A percentile compares a stretch with the other conserved stretches of the same genome.
Evolutionary conservation across 2,329 filamentous ascomycete genomes (phyloP).

Genomic region (Fusarium sp.): DNA sequence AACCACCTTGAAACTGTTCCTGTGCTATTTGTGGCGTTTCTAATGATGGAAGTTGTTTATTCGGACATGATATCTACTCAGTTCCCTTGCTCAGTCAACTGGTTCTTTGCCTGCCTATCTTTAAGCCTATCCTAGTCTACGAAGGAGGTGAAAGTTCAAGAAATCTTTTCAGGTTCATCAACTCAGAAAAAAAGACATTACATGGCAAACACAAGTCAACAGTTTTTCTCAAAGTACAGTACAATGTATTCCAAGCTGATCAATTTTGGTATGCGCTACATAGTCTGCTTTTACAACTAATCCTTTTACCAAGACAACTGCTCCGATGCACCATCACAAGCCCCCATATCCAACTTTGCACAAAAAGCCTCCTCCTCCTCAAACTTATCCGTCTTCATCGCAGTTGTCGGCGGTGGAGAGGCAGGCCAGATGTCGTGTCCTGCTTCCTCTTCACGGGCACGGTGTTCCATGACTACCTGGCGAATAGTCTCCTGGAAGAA

Average conservation of each 20-base stretch:
- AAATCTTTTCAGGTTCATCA: no score
- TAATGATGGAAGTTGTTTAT: background rate
- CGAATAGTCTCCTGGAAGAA: background rate
- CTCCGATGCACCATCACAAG: background rate
- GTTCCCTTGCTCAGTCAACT: no score
- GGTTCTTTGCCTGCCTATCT: no score
- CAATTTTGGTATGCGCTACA: constrained; percentile 1
- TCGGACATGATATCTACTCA: background rate
- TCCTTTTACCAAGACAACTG: background rate
- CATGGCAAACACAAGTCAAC: no score
- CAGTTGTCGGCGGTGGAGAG: background rate
- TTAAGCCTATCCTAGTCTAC: no score
- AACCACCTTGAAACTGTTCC: background rate
- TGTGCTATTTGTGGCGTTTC: background rate
- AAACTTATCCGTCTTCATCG: background rate
- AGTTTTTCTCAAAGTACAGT: no score
- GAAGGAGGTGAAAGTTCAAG: no score
- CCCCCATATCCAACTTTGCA: background rate
- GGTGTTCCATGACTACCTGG: background rate
- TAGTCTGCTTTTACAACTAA: background rate
- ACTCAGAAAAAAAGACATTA: no score
- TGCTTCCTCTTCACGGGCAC: background rate
- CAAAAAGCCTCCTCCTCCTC: background rate
- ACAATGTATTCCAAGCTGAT: background rate
- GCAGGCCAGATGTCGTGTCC: background rate